Base-by-base conservation (phyloP, 2,329 filamentous ascomycete species). In the Fusarium goolgardi region DNA sequence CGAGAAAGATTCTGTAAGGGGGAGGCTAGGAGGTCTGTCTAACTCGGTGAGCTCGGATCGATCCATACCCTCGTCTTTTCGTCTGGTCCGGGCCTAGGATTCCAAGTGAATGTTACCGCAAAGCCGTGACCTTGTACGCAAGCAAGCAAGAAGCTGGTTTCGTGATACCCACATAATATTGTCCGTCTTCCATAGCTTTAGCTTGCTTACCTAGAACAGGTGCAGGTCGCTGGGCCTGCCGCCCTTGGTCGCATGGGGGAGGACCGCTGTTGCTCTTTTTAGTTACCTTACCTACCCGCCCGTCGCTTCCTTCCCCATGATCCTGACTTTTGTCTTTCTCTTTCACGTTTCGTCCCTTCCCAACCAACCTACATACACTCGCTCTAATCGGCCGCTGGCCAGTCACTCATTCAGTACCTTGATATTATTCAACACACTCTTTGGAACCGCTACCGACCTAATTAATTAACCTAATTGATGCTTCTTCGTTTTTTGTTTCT, bases 301-400 rank as follows among this genome's bases (percentile, higher is more conserved):
- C 70, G 61, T 61, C 44, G 53, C 64, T 65, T 71, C 61, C 64
- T 67, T 71, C 61, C 71, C 66, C 55, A 69, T 70, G 71, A 63
- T 67, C 60, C 64, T 64, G 65, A 64, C 58, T 70, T 53, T 66
- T 44, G 57, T 71, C 58, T 54, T 64, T 70, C 63, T 71, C 63
- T 58, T 62, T 61, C 71, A 59, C 50, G 65, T 65, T 73, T 71
- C 63, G 59, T 64, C 53, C 43, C 59, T 63, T 55, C 61, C 69
- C 55, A 64, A 70, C 62, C 58, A 57, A 68, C 59, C 64, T 62
- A 68, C 71, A 67, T 70, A 70, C 70, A 58, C 71, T 73, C 67
- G 50, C 71, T 72, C 61, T 73, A 71, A 73, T 73, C 71, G 64
- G 70, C 62, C 70, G 60, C 64, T 66, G 63, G 70, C 72, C 71